Base-by-base conservation (phyloP, 441 rosid species). In the Populus hybrid region DNA sequence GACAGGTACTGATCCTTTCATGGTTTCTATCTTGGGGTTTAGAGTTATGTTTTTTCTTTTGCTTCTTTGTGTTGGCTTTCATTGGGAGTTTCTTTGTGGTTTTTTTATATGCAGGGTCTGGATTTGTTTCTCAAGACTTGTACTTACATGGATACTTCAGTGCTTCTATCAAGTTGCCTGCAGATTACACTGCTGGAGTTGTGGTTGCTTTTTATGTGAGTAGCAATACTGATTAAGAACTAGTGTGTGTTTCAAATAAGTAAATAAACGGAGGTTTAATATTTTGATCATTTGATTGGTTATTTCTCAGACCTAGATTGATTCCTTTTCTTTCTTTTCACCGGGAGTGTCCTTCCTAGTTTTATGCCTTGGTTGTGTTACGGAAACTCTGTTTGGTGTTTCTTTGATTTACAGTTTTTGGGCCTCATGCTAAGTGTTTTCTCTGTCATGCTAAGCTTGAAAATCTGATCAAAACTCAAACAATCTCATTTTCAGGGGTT, bases 191-290 rank as follows among this genome's bases (percentile, higher is more conserved):
- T 76, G 99, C 98, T 78, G 99, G 99, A 38, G 97, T 96, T 80
- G 98, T 96, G 83, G 96, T 96, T 78, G 99, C 99, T 10, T 96
- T 96, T 80, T 96, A 96, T 83, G 99, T 96, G 81, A 91, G 98
- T 84, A 26, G 20, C 74, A 65, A 6, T 2, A 7, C 33, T 68
- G 11, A 68, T 14, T 11, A 29, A 29, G 31, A 72, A 59, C 16
- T 6, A 56, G 31, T 18, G 10, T 42, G 23, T 24, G 28, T 64
- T 23, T 7, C 31, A 29, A 29, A 29, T 11, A 10, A 10, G n/a
- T 9, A 7, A n/a, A 16, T 23, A 8, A 29, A 40, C 24, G 26
- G 29, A 73, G n/a, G 63, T 66, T 74, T 78, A 16, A 50, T 76
- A n/a, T 0, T 69, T 3, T 75, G 9, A 29, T 29, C 31, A 26